Base-by-base conservation (phyloP, 345 rosid species). In the Citrus maxima region DNA sequence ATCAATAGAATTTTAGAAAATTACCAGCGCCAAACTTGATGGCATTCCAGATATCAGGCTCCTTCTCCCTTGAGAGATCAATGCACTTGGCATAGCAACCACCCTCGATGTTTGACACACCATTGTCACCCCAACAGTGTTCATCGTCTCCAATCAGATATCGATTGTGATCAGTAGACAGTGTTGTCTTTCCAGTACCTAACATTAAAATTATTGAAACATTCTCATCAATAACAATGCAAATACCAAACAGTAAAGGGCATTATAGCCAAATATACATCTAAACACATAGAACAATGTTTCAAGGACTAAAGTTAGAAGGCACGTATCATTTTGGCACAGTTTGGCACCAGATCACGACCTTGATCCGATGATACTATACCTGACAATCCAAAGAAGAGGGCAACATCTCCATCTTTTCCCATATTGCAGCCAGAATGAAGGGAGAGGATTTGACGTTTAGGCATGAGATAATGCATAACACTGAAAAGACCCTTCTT, bases 401-500 rank as follows among this genome's bases (percentile, higher is more conserved):
- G 98, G 79, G 98, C 98, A 84, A 93, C 99, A 78, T 95, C 99
- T 87, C 99, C 98, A 81, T 87, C 91, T 88, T 95, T 93, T 55
- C 97, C 99, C 97, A 95, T 92, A 86, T 95, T 95, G 96, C 97
- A 93, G 56, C 99, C 99, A 81, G 99, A 95, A 78, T 95, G 98
- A 61, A 95, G 87, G 75, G 99, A 93, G 80, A 95, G 97, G 82
- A 95, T 92, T 37, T 86, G 92, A 80, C 97, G 98, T 90, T 89
- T 93, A 85, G 98, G 99, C 99, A 95, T 95, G 88, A 95, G 97
- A 91, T 93, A 93, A 86, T 95, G 98, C 98, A 95, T 95, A 55
- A 95, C 96, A 84, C 99, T 75, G 90, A 95, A 95, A 69, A 95
- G 97, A 76, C 99, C 99, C 84, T 95, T 95, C 94, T 93, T 95